A percentile compares a stretch with the other conserved stretches of the same genome.
phyloP scores from a whole-genome alignment of 192 early-diverging fungal species.

The Podila epicladia region DNA sequence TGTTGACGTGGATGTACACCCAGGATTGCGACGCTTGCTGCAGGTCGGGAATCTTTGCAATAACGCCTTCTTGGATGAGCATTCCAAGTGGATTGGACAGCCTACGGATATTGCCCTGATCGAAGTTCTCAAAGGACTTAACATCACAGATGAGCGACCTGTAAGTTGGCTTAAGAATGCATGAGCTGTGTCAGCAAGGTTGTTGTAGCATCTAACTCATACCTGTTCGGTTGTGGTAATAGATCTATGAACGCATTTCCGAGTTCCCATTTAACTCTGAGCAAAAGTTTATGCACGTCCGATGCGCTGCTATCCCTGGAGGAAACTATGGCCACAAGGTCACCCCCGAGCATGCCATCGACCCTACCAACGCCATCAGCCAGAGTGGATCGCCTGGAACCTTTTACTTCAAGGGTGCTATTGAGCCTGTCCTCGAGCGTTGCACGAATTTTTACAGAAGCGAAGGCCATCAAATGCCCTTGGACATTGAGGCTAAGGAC shows the following conservation, averaged over 20 bases:
- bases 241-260: conserved; percentile 65
- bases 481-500: conserved; percentile 69
- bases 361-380: conserved; percentile 42
- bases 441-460: conserved; percentile 73
- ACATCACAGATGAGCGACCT: conserved; percentile 78
- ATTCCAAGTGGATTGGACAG: conserved; percentile 85
- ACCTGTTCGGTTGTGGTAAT: not conserved
- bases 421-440: conserved; percentile 80
- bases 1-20: conserved; percentile 33
- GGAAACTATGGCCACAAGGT: conserved; percentile 22
- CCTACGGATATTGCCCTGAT: conserved; percentile 95
- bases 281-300: conserved; percentile 93
- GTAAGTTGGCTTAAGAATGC: conserved; percentile 48
- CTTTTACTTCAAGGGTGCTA: conserved; percentile 85
- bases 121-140: conserved; percentile 66
- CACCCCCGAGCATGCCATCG: conserved; percentile 43
- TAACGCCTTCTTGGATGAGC: conserved; percentile 81
- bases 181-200: not conserved
- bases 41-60: conserved; percentile 89
- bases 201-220: not conserved
- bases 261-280: conserved; percentile 95
- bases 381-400: conserved; percentile 39
- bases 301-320: conserved; percentile 51
- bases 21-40: conserved; percentile 53
- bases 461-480: conserved; percentile 55